These are phyloP conservation scores for Chloropicon primus DNA, from an alignment of 139 green algal genomes.

Conservation along the genomic window DNA sequence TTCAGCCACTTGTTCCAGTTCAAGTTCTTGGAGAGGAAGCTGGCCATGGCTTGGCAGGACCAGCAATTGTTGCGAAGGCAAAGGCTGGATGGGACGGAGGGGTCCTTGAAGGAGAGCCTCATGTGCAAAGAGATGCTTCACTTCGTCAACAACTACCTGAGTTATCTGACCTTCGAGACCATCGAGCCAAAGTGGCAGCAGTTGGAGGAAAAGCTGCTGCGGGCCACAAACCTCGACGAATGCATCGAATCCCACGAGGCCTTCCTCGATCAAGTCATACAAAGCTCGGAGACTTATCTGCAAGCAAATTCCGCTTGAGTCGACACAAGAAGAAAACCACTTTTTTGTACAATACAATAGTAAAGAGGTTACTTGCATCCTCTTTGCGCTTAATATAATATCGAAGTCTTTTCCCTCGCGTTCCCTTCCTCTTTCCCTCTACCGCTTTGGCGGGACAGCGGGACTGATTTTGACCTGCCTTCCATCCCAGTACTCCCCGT, in stretches of 20 bases:
- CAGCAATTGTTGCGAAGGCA: constrained; percentile 34
- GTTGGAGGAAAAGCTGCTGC: constrained; percentile 29
- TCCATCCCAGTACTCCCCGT: not conserved
- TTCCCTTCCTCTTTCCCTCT: too few species aligned
- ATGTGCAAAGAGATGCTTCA: constrained; percentile 51
- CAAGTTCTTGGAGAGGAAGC: constrained; percentile 66
- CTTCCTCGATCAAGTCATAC: constrained; percentile 43
- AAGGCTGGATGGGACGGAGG: not conserved
- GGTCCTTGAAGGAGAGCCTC: not conserved
- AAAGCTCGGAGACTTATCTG: constrained; percentile 32
- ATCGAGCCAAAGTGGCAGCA: constrained; percentile 56
- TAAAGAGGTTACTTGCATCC: too few species aligned
- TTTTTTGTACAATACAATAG: too few species aligned
- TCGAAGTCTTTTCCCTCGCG: too few species aligned
- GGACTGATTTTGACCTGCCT: not conserved
- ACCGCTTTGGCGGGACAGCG: not conserved
- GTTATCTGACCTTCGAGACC: constrained; percentile 73
- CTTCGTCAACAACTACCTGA: constrained; percentile 60
- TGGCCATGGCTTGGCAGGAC: constrained; percentile 41
- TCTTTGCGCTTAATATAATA: too few species aligned
- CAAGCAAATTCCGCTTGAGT: constrained; percentile 38
- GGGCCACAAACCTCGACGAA: constrained; percentile 25
- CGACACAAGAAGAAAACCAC: too few species aligned
- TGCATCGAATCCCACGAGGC: constrained; percentile 31
- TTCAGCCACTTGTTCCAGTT: constrained; percentile 73